Percentiles rank a stretch among this genome's conserved stretches.
Conservation (phyloP, 2,329 filamentous ascomycete genomes). For the Aureobasidium namibiae region DNA sequence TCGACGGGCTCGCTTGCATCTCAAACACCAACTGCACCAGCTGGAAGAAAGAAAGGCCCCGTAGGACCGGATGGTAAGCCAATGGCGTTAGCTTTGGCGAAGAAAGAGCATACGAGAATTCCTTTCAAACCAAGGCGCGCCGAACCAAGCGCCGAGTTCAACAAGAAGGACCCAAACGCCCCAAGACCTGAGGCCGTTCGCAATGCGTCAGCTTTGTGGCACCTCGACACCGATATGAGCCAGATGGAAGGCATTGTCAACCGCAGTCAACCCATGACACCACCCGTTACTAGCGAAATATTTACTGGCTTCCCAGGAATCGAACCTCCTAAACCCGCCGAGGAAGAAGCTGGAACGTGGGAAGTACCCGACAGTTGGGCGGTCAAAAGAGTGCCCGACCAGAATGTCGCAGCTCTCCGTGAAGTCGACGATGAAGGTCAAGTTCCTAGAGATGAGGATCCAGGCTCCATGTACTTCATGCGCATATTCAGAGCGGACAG, state of each 20-base stretch:
- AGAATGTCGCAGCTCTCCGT: slow-evolving; percentile 47
- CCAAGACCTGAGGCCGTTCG: slow-evolving; percentile 28
- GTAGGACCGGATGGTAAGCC: slow-evolving; percentile 14
- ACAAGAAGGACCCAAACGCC: slow-evolving; percentile 37
- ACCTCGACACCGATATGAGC: slow-evolving; percentile 77
- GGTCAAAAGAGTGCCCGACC: slow-evolving; percentile 64
- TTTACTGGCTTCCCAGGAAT: slow-evolving; percentile 33
- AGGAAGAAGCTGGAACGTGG: slow-evolving; percentile 53
- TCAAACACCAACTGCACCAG: slow-evolving; percentile 17
- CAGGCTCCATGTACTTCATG: slow-evolving; percentile 74
- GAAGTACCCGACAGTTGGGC: slow-evolving; percentile 96
- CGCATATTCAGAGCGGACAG: slow-evolving; percentile 90
- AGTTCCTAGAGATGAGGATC: slow-evolving; percentile 60
- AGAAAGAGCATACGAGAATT: slow-evolving; percentile 32
- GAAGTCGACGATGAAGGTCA: slow-evolving; percentile 63
- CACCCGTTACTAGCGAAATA: slow-evolving; percentile 44
- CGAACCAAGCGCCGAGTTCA: slow-evolving; percentile 33
- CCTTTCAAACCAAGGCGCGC: slow-evolving; percentile 45
- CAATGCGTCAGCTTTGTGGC: slow-evolving; percentile 49
- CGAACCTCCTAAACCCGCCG: slow-evolving; percentile 16
- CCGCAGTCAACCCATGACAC: slow-evolving; percentile 50
- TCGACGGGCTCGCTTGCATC: slow-evolving; percentile 33
- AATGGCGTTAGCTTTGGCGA: slow-evolving; percentile 13
- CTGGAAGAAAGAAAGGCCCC: slow-evolving; percentile 12
- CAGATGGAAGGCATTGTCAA: slow-evolving; percentile 89